A percentile compares a stretch with the other conserved stretches of the same genome.
These are phyloP conservation scores for Pseudocercospora fuligena DNA, from an alignment of 2,329 filamentous ascomycete genomes.

Conservation along the genomic window DNA sequence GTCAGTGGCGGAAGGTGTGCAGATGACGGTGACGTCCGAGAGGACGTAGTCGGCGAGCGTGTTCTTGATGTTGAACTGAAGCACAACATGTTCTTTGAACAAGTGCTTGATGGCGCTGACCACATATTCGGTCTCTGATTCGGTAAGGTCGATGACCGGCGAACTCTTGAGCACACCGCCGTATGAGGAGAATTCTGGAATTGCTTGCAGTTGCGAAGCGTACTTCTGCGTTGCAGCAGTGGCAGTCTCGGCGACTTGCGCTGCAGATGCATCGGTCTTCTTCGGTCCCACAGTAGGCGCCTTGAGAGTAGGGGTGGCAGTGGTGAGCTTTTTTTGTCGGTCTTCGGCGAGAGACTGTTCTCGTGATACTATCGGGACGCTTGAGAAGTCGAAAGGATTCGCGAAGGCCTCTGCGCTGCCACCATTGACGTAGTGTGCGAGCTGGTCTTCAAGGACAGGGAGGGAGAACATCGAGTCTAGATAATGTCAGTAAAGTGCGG, in stretches of 20 bases:
- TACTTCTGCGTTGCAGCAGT: slow-evolving; percentile 86
- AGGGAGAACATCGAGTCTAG: slow-evolving; percentile 93
- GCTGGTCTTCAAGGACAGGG: slow-evolving; percentile 92
- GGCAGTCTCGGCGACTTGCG: slow-evolving; percentile 72
- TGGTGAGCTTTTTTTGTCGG: slow-evolving; percentile 94
- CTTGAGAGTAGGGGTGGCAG: slow-evolving; percentile 90
- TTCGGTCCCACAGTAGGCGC: slow-evolving; percentile 85
- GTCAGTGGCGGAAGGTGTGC: slow-evolving; percentile 79
- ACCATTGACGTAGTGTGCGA: slow-evolving; percentile 96
- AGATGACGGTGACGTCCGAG: slow-evolving; percentile 84
- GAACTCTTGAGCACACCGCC: slow-evolving; percentile 93
- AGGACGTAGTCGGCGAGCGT: slow-evolving; percentile 89
- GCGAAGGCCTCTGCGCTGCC: slow-evolving; percentile 86
- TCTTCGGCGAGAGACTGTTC: slow-evolving; percentile 97
- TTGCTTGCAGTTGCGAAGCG: slow-evolving; percentile 80
- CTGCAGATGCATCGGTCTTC: slow-evolving; percentile 70
- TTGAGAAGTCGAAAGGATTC: slow-evolving; percentile 84
- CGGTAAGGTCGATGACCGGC: slow-evolving; percentile 82
- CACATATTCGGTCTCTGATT: slow-evolving; percentile 96
- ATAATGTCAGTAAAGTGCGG: slow-evolving; percentile 29
- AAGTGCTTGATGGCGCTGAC: slow-evolving; percentile 94
- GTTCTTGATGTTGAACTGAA: slow-evolving; percentile 98
- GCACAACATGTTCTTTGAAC: slow-evolving; percentile 94
- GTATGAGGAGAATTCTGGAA: slow-evolving; percentile 89
- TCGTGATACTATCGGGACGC: slow-evolving; percentile 89